Base-by-base conservation (phyloP, 1,139 yeast genomes). In the Candida dubliniensis region DNA sequence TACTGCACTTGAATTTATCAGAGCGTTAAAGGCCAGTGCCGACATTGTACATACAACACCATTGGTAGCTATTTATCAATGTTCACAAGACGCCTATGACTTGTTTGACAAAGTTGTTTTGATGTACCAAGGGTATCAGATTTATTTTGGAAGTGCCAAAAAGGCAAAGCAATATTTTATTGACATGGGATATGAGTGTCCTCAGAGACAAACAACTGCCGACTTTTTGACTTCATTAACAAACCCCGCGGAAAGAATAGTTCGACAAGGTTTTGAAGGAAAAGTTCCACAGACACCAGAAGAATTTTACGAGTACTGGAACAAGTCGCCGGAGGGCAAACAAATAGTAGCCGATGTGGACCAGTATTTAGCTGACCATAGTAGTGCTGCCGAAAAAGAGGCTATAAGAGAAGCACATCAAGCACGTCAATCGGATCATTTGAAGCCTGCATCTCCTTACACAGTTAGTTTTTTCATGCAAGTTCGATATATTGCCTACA, bases 181-280 rank as follows among this genome's bases (percentile, higher is more conserved):
- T 89, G 29, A 89, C 85, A 66, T 86, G 80, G 58, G 86, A 87
- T 52, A 64, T 51, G 63, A 73, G 11, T 85, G 89, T 58, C 85
- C 88, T 32, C 72, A 76, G 34, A 81, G 96, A 63, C 90, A 85
- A 67, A 84, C 95, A 8, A 84, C 93, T 47, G 88, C 91, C 12
- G 96, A 88, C 61, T 88, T 77, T 63, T 71, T 87, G 56, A 87
- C 95, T 1, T 79, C 91, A 1, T 67, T 86, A 36, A 84, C 95
- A 1, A 81, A 82, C 54, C 89, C 93, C 6, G 64, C 71, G 4
- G 91, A 83, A 60, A 76, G 93, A 61, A 62, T 67, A 8, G 63
- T 77, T 7, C 62, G 63, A 43, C 59, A 66, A 11, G 93, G 89
- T 1, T 74, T 55, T 47, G 67, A 64, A 44, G 42, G 38, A 30